Percentiles rank a stretch among this genome's conserved stretches.
Conservation (phyloP, 1,284 basidiomycete species). For the Fomitopsis betulina region DNA sequence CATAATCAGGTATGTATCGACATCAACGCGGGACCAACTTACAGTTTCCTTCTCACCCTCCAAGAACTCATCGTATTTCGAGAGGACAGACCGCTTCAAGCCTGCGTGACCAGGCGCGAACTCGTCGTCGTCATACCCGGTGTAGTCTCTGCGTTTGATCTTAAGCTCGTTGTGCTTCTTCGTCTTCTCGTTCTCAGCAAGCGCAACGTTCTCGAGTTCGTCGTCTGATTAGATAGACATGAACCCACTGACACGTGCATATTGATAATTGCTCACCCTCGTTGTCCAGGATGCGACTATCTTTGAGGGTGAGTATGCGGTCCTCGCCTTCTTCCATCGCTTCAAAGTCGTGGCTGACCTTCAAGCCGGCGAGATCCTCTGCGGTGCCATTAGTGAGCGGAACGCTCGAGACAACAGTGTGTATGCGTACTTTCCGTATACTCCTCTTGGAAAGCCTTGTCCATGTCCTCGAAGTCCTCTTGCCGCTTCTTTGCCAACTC, state of each 20-base stretch:
- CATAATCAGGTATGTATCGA: not conserved
- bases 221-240: constrained; percentile 64
- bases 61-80: constrained; percentile 93
- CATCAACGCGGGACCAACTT: constrained; percentile 19
- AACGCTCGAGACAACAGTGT: not conserved
- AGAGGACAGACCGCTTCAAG: constrained; percentile 78
- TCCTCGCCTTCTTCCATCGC: constrained; percentile 91
- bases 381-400: not conserved
- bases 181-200: constrained; percentile 81
- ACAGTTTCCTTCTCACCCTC: constrained; percentile 67
- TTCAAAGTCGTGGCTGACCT: constrained; percentile 94
- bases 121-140: constrained; percentile 96
- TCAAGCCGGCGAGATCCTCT: constrained; percentile 90
- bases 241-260: not conserved
- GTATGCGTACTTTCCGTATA: constrained; percentile 75
- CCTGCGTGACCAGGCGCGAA: constrained; percentile 72
- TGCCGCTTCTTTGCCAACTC: constrained; percentile 75
- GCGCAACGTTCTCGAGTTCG: constrained; percentile 91
- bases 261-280: constrained; percentile 53
- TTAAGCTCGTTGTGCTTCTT: constrained; percentile 82
- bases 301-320: constrained; percentile 93
- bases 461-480: constrained; percentile 77
- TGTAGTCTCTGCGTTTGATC: constrained; percentile 88
- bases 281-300: constrained; percentile 88
- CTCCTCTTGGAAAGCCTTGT: constrained; percentile 67